Evolutionary conservation across 2,329 filamentous ascomycete species (phyloP).

Genomic region (Talaromyces verruculosus): DNA sequence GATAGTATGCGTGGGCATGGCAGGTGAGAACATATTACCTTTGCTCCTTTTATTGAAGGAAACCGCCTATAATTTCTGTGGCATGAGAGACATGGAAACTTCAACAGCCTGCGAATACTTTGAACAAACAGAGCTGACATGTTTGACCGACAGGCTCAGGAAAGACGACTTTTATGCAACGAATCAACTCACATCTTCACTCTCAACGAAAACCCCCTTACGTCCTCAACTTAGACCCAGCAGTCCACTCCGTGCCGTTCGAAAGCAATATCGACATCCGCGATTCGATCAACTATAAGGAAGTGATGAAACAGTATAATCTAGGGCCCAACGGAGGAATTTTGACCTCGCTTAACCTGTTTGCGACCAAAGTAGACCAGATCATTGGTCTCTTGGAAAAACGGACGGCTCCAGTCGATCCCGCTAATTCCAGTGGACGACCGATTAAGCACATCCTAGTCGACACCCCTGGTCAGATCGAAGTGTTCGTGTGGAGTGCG

Average conservation of each 20-base stretch:
- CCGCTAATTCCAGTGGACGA: slow-evolving; percentile 47
- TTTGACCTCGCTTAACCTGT: slow-evolving; percentile 90
- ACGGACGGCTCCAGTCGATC: slow-evolving; percentile 64
- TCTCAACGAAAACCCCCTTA: slow-evolving; percentile 79
- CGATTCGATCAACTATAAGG: slow-evolving; percentile 98
- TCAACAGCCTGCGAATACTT: neutral
- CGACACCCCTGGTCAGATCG: slow-evolving; percentile 96
- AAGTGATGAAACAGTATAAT: slow-evolving; percentile 99
- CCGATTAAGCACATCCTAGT: slow-evolving; percentile 82
- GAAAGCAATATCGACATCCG: slow-evolving; percentile 98
- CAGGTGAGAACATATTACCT: slow-evolving; percentile 56
- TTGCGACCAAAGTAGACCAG: slow-evolving; percentile 97
- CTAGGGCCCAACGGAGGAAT: slow-evolving; percentile 96
- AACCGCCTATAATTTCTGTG: neutral
- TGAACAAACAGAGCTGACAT: neutral
- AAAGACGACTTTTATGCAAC: slow-evolving; percentile 99
- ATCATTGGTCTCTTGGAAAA: slow-evolving; percentile 88
- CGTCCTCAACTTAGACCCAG: slow-evolving; percentile 94
- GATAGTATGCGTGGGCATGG: slow-evolving; percentile 96
- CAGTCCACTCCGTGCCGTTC: slow-evolving; percentile 89
- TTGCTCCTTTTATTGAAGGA: neutral
- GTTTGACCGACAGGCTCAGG: slow-evolving; percentile 65
- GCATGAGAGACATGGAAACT: neutral
- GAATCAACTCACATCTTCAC: slow-evolving; percentile 92
- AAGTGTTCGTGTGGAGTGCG: slow-evolving; percentile 98